Conservation (phyloP, 2,329 filamentous ascomycete species). For the Ustilaginoidea virens region DNA sequence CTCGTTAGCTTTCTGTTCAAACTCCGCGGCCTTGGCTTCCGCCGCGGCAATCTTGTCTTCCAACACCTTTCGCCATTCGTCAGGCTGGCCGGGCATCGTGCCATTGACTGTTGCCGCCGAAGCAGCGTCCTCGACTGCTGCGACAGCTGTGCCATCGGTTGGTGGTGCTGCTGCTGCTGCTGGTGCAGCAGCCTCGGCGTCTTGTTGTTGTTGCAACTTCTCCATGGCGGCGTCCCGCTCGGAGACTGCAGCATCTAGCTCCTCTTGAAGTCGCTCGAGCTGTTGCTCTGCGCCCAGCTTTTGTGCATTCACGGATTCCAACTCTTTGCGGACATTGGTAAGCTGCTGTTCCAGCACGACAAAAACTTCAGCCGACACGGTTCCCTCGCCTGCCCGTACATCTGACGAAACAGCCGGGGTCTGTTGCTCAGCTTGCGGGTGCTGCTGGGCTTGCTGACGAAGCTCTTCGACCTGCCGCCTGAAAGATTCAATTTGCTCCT, state of each 20-base stretch:
- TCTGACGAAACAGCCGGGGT: neutral
- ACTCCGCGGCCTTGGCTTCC: constrained; percentile 46
- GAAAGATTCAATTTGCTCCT: constrained; percentile 28
- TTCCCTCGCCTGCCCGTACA: constrained; percentile 16
- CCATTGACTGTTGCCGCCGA: constrained; percentile 6
- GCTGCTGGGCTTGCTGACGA: constrained; percentile 17
- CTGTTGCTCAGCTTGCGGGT: constrained; percentile 17
- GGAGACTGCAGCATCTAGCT: constrained; percentile 45
- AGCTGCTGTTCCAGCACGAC: constrained; percentile 34
- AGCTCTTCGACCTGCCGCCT: constrained; percentile 24
- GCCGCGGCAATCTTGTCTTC: constrained; percentile 46
- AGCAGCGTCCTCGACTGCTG: neutral
- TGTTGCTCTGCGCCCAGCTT: constrained; percentile 54
- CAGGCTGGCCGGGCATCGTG: constrained; percentile 23
- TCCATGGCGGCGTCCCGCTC: constrained; percentile 47
- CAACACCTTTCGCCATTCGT: constrained; percentile 43
- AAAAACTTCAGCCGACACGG: constrained; percentile 29
- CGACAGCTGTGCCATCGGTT: neutral
- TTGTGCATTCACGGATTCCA: constrained; percentile 50
- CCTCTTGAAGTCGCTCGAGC: constrained; percentile 34
- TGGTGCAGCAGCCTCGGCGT: neutral
- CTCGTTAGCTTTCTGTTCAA: constrained; percentile 47
- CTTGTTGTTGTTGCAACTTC: constrained; percentile 13
- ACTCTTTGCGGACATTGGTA: constrained; percentile 36
- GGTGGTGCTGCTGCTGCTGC: neutral